Evolutionary conservation across 192 early-diverging fungal species (phyloP), one percentile per base, ranked within the genome.

Genomic region (Rhizophlyctis rosea): DNA sequence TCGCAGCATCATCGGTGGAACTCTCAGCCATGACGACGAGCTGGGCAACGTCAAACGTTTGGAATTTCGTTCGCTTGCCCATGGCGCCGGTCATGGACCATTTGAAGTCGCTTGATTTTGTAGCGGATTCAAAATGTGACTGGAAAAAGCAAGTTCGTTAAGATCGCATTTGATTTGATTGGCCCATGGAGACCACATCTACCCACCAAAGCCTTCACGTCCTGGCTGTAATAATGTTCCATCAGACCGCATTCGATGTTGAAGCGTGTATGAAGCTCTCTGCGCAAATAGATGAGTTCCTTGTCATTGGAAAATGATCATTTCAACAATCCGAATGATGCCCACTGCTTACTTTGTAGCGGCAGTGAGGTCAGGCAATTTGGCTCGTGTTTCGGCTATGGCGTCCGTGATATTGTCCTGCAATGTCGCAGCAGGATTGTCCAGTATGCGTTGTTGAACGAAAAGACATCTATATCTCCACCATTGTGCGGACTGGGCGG

Each of bases 11-110:
- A 21, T 61, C 57, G 23, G 54, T 34, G 0, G 63, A n/a, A 72
- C 90, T 94, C 62, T 89, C 85, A 0, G 96, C 96, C 16, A 91
- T 53, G n/a, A 99, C 75, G 13, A 98, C 91, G 5, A 99, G 80
- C 64, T 99, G 96, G 7, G 92, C 80, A 0, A 90, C 80, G 74
- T 96, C 92, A 64, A 84, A 90, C 1, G 71, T 76, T 71, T 99
- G 96, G 77, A 96, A 96, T 73, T 89, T 91, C 27, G 96, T 99
- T 35, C 95, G 86, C 59, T 81, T 83, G 63, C 96, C 96, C 56
- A 92, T 69, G 24, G 90, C 90, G 24, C 96, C 96, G 0, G 91
- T 93, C 50, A 99, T 66, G 52, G 85, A 78, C 90, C 92, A 98
- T 61, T 82, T 71, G 54, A 98, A 80, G 23, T 90, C 85, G 47